A percentile compares a stretch with the other conserved stretches of the same genome.
phyloP scores from a whole-genome alignment of 495 filamentous ascomycete species.

The Penicillium pulvis region DNA sequence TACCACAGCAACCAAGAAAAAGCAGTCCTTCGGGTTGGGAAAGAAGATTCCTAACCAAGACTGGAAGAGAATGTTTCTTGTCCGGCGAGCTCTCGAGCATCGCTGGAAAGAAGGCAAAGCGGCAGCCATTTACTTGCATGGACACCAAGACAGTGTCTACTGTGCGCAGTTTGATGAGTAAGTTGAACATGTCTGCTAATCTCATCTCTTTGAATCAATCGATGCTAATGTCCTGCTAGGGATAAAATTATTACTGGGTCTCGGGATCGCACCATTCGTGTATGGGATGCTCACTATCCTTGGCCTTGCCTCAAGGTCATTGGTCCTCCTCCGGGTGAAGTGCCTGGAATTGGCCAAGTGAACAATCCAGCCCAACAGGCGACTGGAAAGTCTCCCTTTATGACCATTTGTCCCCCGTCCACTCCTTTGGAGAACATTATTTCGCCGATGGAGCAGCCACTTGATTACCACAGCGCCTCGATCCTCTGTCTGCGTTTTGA shows the following conservation, averaged over 20 bases:
- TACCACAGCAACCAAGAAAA: constrained; percentile 47
- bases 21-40: constrained; percentile 50
- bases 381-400: constrained; percentile 44
- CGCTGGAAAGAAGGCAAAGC: constrained; percentile 79
- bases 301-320: constrained; percentile 82
- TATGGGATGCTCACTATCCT: constrained; percentile 87
- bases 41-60: constrained; percentile 57
- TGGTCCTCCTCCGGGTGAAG: constrained; percentile 47
- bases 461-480: constrained; percentile 75
- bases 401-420: constrained; percentile 47
- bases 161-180: constrained; percentile 98
- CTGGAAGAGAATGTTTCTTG: constrained; percentile 85
- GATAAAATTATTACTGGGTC: constrained; percentile 96
- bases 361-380: constrained; percentile 43
- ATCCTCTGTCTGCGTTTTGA: constrained; percentile 96
- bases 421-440: constrained; percentile 33
- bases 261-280: constrained; percentile 88
- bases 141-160: constrained; percentile 93
- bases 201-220: neutral
- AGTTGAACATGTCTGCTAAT: constrained; percentile 27
- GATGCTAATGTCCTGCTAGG: constrained; percentile 41
- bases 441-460: constrained; percentile 29
- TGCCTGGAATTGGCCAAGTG: constrained; percentile 32
- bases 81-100: constrained; percentile 69
- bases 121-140: constrained; percentile 83